Percentiles rank a stretch among this genome's conserved stretches.
phyloP scores from a whole-genome alignment of 441 rosid species.

The Dalechampia spathulata region DNA sequence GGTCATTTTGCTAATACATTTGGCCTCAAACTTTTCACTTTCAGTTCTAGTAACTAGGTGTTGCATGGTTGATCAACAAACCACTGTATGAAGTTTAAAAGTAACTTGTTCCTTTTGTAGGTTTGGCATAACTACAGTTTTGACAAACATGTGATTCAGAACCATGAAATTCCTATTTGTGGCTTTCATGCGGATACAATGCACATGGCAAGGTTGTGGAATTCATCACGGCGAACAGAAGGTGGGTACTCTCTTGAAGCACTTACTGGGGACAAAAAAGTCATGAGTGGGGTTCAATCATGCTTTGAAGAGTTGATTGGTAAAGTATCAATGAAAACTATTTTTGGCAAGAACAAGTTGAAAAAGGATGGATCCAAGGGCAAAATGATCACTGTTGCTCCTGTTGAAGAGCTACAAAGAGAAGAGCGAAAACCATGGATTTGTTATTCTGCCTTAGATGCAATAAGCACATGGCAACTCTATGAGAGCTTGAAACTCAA shows the following conservation, averaged over 20 bases:
- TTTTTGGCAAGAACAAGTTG: constrained; percentile 75
- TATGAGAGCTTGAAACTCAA: constrained; percentile 66
- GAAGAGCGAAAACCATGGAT: constrained; percentile 72
- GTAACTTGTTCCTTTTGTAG: constrained; percentile 26
- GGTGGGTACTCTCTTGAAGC: constrained; percentile 99
- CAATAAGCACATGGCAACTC: constrained; percentile 81
- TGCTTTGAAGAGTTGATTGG: constrained; percentile 56
- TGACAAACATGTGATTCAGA: constrained; percentile 74
- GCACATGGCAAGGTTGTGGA: constrained; percentile 98
- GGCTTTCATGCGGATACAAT: constrained; percentile 98
- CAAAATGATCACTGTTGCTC: constrained; percentile 51
- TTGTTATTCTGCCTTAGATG: constrained; percentile 88
- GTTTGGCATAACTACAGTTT: constrained; percentile 99
- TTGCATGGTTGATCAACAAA: constrained; percentile 2
- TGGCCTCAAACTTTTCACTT: background rate
- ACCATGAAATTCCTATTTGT: constrained; percentile 63
- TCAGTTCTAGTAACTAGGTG: background rate
- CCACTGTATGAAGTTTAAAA: background rate
- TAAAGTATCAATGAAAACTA: constrained; percentile 80
- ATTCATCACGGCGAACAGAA: constrained; percentile 65
- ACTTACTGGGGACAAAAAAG: constrained; percentile 59
- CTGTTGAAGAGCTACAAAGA: constrained; percentile 84
- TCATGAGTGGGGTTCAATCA: constrained; percentile 41
- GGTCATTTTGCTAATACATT: no score
- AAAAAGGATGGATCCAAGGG: constrained; percentile 96